phyloP scores from a whole-genome alignment of 2,329 filamentous ascomycete genomes.

The Emergomyces orientalis region DNA sequence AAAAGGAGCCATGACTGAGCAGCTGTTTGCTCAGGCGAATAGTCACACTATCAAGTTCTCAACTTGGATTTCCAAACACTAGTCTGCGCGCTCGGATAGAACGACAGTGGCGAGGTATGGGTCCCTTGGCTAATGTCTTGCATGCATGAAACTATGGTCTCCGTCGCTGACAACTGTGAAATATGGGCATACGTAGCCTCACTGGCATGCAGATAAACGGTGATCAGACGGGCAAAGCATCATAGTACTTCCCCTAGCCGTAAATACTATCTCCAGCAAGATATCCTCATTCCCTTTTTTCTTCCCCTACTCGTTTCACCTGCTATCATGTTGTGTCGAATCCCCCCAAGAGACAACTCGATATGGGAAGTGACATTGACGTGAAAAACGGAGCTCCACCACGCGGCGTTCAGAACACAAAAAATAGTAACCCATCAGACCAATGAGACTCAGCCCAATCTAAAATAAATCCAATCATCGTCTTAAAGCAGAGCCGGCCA shows the following conservation, averaged over 20 bases:
- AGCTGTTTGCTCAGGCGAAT: background rate
- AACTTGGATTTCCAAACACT: background rate
- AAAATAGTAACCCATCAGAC: background rate
- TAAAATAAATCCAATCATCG: background rate
- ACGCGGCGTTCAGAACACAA: background rate
- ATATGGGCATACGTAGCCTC: background rate
- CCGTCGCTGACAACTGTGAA: background rate
- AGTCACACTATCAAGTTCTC: background rate
- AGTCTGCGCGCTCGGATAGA: background rate
- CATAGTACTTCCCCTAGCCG: background rate
- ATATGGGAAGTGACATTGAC: no score
- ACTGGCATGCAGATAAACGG: background rate
- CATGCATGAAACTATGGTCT: conserved; percentile 6
- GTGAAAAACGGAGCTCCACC: no score
- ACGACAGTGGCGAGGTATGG: background rate
- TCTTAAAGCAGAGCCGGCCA: background rate
- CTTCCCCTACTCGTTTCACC: background rate
- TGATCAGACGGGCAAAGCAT: background rate
- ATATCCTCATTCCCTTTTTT: background rate
- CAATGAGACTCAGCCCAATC: background rate
- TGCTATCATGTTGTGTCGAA: no score
- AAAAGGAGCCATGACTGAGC: no score
- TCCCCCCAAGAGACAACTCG: no score
- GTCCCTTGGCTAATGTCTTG: background rate
- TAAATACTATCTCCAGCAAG: no score